Conservation (phyloP, 305 asterid genomes). For the Solanum hybrid region DNA sequence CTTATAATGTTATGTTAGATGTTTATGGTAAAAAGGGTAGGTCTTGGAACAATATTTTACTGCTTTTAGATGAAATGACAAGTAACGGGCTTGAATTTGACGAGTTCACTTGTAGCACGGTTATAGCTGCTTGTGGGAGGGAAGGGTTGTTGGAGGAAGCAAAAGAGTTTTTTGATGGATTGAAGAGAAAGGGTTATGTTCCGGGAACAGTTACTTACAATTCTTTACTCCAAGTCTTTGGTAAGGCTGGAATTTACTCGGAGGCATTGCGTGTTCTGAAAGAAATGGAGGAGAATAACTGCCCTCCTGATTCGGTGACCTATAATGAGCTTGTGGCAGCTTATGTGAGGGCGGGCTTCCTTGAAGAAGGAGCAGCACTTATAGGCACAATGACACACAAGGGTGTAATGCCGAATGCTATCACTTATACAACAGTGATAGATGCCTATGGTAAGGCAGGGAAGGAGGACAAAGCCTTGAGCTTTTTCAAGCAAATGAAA, state of each 20-base stretch:
- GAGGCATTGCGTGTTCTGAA: constrained; percentile 72
- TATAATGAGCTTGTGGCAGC: constrained; percentile 90
- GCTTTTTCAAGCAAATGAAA: constrained; percentile 64
- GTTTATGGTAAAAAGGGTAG: constrained; percentile 80
- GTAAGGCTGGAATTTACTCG: constrained; percentile 68
- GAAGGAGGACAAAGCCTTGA: constrained; percentile 63
- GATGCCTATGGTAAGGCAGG: constrained; percentile 94
- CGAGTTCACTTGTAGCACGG: constrained; percentile 94
- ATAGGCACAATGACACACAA: constrained; percentile 68
- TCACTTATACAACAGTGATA: constrained; percentile 81
- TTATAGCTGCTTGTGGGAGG: constrained; percentile 86
- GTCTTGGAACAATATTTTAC: constrained; percentile 62
- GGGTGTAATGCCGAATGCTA: constrained; percentile 76
- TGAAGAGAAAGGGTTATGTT: constrained; percentile 56
- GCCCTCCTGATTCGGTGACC: constrained; percentile 81
- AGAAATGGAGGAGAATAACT: constrained; percentile 81
- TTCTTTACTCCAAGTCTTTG: constrained; percentile 76
- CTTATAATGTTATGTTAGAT: constrained; percentile 92
- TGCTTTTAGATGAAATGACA: constrained; percentile 74
- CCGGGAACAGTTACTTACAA: constrained; percentile 84
- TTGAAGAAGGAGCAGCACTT: constrained; percentile 68
- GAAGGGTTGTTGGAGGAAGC: constrained; percentile 85
- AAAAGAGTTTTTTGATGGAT: constrained; percentile 53
- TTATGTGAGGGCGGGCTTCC: constrained; percentile 83
- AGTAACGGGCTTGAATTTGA: constrained; percentile 62